A percentile compares a stretch with the other conserved stretches of the same genome.
Conservation (phyloP, 768 basidiomycete species). For the Naganishia onofrii region DNA sequence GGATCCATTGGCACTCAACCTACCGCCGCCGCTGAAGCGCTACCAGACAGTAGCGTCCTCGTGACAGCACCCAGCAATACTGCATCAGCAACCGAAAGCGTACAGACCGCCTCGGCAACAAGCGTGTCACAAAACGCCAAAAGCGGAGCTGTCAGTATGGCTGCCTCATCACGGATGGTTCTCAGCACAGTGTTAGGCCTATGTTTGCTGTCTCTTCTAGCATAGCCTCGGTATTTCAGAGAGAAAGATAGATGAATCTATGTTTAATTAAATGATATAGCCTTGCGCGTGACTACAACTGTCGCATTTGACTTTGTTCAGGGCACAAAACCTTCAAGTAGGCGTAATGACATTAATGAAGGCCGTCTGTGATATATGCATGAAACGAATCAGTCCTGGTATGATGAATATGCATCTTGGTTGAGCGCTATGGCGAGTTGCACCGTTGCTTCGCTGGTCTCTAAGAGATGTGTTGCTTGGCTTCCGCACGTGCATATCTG, state of each 20-base stretch:
- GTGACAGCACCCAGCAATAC: background rate
- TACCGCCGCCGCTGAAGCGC: conserved; percentile 18
- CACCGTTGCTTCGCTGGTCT: too few relatives aligned
- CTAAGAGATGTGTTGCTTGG: too few relatives aligned
- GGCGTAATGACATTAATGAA: conserved; percentile 1
- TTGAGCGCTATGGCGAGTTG: too few relatives aligned
- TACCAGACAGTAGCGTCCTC: conserved; percentile 9
- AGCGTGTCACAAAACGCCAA: conserved; percentile 3
- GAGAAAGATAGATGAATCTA: conserved; percentile 15
- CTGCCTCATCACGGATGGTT: conserved; percentile 2
- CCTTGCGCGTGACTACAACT: background rate
- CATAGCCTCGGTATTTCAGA: background rate
- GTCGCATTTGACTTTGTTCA: background rate
- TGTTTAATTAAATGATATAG: conserved; percentile 5
- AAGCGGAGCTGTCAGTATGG: conserved; percentile 10
- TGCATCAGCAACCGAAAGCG: background rate
- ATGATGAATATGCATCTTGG: too few relatives aligned
- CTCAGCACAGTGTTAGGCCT: conserved; percentile 1
- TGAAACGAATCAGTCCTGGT: background rate
- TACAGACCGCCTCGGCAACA: background rate
- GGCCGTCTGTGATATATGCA: background rate
- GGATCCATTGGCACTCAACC: conserved; percentile 75
- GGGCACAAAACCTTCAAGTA: background rate
- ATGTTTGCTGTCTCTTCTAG: background rate
- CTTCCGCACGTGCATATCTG: too few relatives aligned